Base-by-base conservation (phyloP, 2,329 filamentous ascomycete species). In the Aureobasidium sp. region DNA sequence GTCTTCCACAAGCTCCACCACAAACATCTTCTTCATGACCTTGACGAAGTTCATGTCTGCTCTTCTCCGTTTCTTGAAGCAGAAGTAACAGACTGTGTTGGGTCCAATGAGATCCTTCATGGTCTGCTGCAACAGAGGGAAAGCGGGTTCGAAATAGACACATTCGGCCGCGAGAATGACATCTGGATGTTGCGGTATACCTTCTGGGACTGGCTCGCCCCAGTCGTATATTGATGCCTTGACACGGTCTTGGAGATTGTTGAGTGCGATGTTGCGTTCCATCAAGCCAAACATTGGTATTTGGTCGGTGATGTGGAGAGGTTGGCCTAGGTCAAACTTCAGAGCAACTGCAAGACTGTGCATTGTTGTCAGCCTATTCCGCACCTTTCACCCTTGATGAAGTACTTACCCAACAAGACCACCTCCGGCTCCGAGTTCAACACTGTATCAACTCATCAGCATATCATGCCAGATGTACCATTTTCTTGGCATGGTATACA, bases 71-170 rank as follows among this genome's bases (percentile, higher is more conserved):
- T 89, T 91, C 76, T 95, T 97, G 77, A 94, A 96, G 73, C 91
- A 95, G 71, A 98, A 97, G 19, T 85, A 85, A 67, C 85, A 90
- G 38, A 90, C 68, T 0, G 80, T 81, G 8, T 75, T 66, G 3
- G 76, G 78, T 14, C 80, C 78, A 59, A 95, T 75, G 42, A 96
- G 75, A 58, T 87, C 82, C 55, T 79, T 74, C 59, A 97, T 72
- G 5, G 91, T 97, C 58, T 82, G 73, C 64, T 93, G 79, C 41
- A 98, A 78, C 29, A 96, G 75, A 25, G 91, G 90, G 65, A 97
- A 97, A 1, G 93, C 88, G 2, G 91, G 90, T 70, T 97, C 93
- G 68, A 95, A 95, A 74, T 97, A 98, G 44, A 95, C 90, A 70
- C 91, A 97, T 69, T 97, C 93, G 35, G 90, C 91, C 3, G 93